Percentiles rank a stretch among this genome's conserved stretches.
These are phyloP conservation scores for Saururus chinensis DNA, from an alignment of 164 flowering plant genomes.

Conservation along the genomic window DNA sequence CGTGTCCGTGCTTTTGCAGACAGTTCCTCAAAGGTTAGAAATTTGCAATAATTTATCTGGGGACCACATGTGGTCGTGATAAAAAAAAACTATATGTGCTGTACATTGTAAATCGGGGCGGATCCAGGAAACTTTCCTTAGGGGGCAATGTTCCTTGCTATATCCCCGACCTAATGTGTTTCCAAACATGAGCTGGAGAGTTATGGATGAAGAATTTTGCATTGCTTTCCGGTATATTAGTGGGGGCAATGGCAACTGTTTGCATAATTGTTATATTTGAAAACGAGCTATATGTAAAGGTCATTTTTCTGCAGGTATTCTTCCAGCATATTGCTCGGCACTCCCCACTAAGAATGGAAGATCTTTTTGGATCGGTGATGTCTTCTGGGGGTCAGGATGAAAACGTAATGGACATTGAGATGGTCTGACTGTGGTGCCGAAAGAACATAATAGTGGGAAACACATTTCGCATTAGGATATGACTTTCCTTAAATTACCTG, in stretches of 20 bases:
- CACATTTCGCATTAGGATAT: too few species aligned
- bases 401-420: constrained; percentile 38
- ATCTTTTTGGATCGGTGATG: constrained; percentile 43
- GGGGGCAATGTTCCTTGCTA: too few species aligned
- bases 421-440: constrained; percentile 32
- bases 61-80: neutral
- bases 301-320: constrained; percentile 38
- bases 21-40: constrained; percentile 82
- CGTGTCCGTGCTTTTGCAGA: constrained; percentile 90
- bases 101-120: neutral
- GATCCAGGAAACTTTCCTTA: too few species aligned
- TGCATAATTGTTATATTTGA: neutral
- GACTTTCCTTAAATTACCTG: too few species aligned
- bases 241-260: neutral
- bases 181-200: too few species aligned
- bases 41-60: neutral
- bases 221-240: too few species aligned
- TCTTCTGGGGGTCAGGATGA: constrained; percentile 27
- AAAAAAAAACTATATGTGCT: too few species aligned
- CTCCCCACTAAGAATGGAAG: constrained; percentile 70
- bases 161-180: too few species aligned
- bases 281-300: neutral
- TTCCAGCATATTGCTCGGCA: constrained; percentile 71
- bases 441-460: too few species aligned
- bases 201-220: too few species aligned